These are phyloP conservation scores for Ophiorrhiza pumila DNA, from an alignment of 257 asterid species.

Conservation along the genomic window DNA sequence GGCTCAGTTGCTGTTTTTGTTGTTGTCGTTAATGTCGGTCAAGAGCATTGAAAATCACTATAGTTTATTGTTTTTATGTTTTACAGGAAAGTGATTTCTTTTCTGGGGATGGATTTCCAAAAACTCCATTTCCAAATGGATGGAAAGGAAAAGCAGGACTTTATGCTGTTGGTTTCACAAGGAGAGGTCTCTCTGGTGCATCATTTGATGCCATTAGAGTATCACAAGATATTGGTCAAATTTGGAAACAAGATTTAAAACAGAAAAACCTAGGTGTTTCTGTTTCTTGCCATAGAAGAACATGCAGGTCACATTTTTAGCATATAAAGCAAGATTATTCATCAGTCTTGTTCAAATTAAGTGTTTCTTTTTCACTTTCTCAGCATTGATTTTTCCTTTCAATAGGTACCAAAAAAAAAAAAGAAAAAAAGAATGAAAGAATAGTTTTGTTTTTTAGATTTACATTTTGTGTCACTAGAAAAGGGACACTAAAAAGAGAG, in stretches of 20 bases:
- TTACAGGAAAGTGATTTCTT: conserved; percentile 70
- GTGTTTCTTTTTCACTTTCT: conserved; percentile 9
- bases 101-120: conserved; percentile 67
- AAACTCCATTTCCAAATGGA: conserved; percentile 69
- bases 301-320: conserved; percentile 36
- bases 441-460: conserved; percentile 23
- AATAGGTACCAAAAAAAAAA: too few species aligned
- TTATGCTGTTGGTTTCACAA: conserved; percentile 85
- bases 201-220: conserved; percentile 68
- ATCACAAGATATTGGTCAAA: conserved; percentile 66
- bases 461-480: conserved; percentile 14
- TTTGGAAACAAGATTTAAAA: conserved; percentile 70
- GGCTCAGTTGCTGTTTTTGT: too few species aligned
- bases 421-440: conserved; percentile 5
- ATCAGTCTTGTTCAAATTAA: too few species aligned
- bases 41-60: too few species aligned
- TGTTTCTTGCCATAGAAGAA: conserved; percentile 39
- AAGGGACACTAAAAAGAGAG: conserved; percentile 21
- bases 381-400: conserved; percentile 28
- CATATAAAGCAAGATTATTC: neutral
- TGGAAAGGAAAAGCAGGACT: conserved; percentile 90
- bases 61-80: neutral
- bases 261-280: conserved; percentile 50
- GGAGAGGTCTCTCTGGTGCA: conserved; percentile 88
- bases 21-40: too few species aligned